A percentile compares a stretch with the other conserved stretches of the same genome.
Evolutionary conservation across 2,329 filamentous ascomycete genomes (phyloP).

Genomic region (Phialocephala subalpina): DNA sequence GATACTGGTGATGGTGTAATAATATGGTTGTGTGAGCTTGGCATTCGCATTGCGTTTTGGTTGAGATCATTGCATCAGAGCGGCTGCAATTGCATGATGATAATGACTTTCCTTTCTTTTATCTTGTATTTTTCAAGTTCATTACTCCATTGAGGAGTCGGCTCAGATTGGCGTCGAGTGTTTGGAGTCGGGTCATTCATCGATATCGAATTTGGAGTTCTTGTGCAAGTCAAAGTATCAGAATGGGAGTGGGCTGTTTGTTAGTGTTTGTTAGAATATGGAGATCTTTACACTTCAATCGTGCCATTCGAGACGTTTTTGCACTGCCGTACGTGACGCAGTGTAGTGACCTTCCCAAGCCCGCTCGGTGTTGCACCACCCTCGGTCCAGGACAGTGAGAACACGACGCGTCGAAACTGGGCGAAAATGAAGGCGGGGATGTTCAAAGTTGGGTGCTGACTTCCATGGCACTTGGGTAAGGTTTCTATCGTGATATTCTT

Average conservation of each 20-base stretch:
- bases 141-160: not conserved
- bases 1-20: constrained; percentile 15
- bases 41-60: constrained; percentile 13
- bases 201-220: not conserved
- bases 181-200: not conserved
- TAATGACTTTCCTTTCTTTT: constrained; percentile 31
- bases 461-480: too few relatives aligned
- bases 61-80: constrained; percentile 28
- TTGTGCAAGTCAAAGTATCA: not conserved
- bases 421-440: too few relatives aligned
- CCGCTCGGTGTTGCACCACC: too few relatives aligned
- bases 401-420: too few relatives aligned
- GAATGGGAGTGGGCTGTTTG: not conserved
- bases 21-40: constrained; percentile 17
- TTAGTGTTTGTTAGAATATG: constrained; percentile 1
- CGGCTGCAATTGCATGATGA: constrained; percentile 29
- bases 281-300: not conserved
- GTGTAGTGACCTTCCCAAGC: not conserved
- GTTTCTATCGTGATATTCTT: too few relatives aligned
- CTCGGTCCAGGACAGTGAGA: too few relatives aligned
- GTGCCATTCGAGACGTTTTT: too few relatives aligned
- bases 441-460: too few relatives aligned
- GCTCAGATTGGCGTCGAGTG: not conserved
- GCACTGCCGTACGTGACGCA: too few relatives aligned
- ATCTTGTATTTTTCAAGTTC: constrained; percentile 3